Base-by-base conservation (phyloP, 148 eudicot genomes). In the Heliosperma pusillum region DNA sequence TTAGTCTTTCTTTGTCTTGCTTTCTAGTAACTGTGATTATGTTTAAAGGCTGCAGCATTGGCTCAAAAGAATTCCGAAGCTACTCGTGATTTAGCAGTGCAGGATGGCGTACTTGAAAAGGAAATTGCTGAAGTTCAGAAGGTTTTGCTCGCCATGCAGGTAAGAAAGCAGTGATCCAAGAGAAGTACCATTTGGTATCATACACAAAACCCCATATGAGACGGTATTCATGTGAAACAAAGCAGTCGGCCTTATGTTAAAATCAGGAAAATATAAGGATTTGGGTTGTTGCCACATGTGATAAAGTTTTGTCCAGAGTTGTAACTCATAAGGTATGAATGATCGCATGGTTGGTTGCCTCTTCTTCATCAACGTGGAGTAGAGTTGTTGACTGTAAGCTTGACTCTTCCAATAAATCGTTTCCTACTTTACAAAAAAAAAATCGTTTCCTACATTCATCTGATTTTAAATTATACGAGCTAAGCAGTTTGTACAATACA, bases 141-240 rank as follows among this genome's bases (percentile, higher is more conserved):
- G 15, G 93, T 92, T 82, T 80, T 96, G 73, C 87, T 96, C 77
- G 97, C 97, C 59, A 96, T 96, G 97, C 99, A 96, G 97, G 99
- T 96, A 81, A 58, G 77, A 59, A 53, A 27, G 26, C n/a, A 47
- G 20, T 71, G 19, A 65, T 20, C 42, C 44, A 27, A 36, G 27
- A 33, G 30, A 53, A 40, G 33, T 2, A 56, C 29, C 59, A 36
- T 19, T 15, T 42, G 20, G 17, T 47, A 47, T 13, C 17, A 10
- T 47, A 47, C 53, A 47, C 53, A 47, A 12, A 47, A 47, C 11
- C 17, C 53, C 12, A 47, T 47, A 47, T 45, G 52, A 12, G 52
- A 45, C 3, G 53, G 53, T 47, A 11, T 47, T 47, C 3, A 36
- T 36, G 42, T 36, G 42, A 6, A 36, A 12, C 53, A 47, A 47